A percentile compares a stretch with the other conserved stretches of the same genome.
Conservation (phyloP, 2,329 filamentous ascomycete species). For the Metarhizium guizhouense region DNA sequence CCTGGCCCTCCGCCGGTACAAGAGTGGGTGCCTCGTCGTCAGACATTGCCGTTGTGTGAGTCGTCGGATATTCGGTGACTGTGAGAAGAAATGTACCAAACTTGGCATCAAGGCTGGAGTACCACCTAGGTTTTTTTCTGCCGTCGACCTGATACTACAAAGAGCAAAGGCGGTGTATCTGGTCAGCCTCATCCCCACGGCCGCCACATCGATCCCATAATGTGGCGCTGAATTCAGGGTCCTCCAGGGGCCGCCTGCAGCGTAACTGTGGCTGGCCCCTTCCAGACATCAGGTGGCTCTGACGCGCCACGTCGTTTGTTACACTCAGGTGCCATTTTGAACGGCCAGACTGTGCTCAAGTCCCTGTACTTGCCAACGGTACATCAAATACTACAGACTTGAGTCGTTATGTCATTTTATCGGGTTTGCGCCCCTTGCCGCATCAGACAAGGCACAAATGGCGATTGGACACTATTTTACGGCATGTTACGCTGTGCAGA, state of each 20-base stretch:
- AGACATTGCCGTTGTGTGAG: slow-evolving; percentile 1
- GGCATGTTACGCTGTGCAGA: not conserved
- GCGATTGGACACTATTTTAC: not conserved
- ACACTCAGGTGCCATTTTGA: too few species aligned
- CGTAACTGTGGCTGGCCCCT: not conserved
- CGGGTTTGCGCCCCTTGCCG: not conserved
- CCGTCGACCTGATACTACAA: not conserved
- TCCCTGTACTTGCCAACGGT: too few species aligned
- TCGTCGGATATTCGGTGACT: not conserved
- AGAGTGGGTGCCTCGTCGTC: slow-evolving; percentile 1
- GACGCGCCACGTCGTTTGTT: too few species aligned
- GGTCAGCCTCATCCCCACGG: not conserved
- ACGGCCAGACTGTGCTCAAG: not conserved
- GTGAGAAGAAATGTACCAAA: not conserved
- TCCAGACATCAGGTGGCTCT: not conserved
- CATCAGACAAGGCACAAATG: not conserved
- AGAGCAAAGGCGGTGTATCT: slow-evolving; percentile 1
- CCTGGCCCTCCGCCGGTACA: slow-evolving; percentile 12
- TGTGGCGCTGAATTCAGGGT: slow-evolving; percentile 5
- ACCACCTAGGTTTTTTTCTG: slow-evolving; percentile 3
- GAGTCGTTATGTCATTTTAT: not conserved
- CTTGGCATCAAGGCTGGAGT: not conserved
- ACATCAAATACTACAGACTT: too few species aligned
- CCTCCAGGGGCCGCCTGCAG: not conserved
- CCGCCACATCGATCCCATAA: not conserved